These are phyloP conservation scores for Elaeis guineensis DNA, from an alignment of 176 grass and related monocot species.

Conservation along the genomic window DNA sequence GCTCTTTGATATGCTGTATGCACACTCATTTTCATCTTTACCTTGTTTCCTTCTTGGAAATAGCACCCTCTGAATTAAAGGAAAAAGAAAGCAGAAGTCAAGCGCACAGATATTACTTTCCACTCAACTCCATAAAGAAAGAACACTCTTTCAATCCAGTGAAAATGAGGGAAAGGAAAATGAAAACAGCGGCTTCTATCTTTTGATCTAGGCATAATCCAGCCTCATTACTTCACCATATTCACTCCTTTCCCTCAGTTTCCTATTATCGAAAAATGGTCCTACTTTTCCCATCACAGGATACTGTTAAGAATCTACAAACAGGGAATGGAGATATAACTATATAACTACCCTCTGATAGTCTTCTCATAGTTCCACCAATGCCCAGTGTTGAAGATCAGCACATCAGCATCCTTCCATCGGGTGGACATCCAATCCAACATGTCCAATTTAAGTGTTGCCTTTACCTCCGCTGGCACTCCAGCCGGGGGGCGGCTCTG, in stretches of 20 bases:
- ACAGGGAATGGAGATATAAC: neutral
- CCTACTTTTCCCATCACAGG: too few species aligned
- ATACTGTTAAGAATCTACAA: too few species aligned
- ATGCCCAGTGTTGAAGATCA: constrained; percentile 84
- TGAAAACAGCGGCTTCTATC: too few species aligned
- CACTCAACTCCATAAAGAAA: neutral
- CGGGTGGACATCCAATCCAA: constrained; percentile 70
- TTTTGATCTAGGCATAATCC: too few species aligned
- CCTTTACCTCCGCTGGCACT: constrained; percentile 38
- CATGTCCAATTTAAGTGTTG: constrained; percentile 46
- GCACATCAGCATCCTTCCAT: constrained; percentile 71
- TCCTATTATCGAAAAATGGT: too few species aligned
- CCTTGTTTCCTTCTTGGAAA: constrained; percentile 68
- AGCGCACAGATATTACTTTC: neutral
- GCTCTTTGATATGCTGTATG: constrained; percentile 54
- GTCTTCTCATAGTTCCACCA: constrained; percentile 95
- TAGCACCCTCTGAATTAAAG: constrained; percentile 50
- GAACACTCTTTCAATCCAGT: too few species aligned
- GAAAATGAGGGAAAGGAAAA: too few species aligned
- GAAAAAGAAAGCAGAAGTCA: neutral
- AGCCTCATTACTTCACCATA: too few species aligned
- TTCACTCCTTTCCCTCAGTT: too few species aligned
- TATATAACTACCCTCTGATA: constrained; percentile 45
- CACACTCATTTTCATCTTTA: constrained; percentile 84
- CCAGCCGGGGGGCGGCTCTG: constrained; percentile 44